phyloP scores from a whole-genome alignment of 306 rosid species.

The Quercus aquifolioides region DNA sequence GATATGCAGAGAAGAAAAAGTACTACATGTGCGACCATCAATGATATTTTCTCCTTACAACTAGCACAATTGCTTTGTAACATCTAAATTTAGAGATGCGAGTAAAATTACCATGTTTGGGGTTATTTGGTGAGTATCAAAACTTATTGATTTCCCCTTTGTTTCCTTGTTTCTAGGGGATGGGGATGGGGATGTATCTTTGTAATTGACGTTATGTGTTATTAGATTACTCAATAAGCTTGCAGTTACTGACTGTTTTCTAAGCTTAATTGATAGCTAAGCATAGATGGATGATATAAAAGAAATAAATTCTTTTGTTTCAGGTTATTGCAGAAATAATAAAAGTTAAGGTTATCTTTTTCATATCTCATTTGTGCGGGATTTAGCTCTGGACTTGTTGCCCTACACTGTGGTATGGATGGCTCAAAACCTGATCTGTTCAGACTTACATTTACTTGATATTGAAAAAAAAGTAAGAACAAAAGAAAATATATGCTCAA shows the following conservation, averaged over 20 bases:
- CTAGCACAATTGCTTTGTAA: constrained; percentile 4
- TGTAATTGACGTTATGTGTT: not conserved
- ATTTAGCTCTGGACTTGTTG: not conserved
- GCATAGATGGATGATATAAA: not conserved
- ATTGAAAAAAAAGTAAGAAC: not conserved
- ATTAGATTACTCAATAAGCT: not conserved
- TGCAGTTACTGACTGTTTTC: not conserved
- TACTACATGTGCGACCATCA: not conserved
- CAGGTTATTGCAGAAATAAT: not conserved
- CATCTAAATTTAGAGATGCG: not conserved
- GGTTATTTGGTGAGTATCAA: not conserved
- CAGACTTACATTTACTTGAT: not conserved
- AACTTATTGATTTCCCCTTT: not conserved
- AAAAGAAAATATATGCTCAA: not conserved
- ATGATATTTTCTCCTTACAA: not conserved
- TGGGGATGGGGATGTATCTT: not conserved
- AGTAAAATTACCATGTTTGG: constrained; percentile 4
- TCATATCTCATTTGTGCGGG: not conserved
- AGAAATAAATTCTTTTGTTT: not conserved
- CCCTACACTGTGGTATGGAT: not conserved
- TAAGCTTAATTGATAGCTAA: not conserved
- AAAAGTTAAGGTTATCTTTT: not conserved
- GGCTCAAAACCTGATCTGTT: not conserved
- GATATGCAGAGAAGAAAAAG: not conserved
- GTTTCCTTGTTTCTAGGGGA: not conserved